Evolutionary conservation across 164 flowering plant species (phyloP), one percentile per base, ranked within the genome.

Genomic region (Platanus orientalis): DNA sequence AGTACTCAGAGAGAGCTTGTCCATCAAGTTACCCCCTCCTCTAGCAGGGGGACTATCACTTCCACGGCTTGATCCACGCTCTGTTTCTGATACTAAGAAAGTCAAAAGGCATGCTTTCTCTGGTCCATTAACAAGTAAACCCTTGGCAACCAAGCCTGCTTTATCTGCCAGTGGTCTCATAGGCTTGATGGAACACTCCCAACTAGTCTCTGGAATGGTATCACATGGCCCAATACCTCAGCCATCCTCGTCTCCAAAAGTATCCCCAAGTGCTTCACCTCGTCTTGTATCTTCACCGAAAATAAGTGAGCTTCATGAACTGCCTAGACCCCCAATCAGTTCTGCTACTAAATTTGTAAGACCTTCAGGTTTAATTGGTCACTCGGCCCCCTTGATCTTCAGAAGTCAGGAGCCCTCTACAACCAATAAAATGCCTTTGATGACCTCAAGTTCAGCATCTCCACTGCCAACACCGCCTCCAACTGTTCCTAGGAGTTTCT

Each of bases 231-330:
- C 83, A 24, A 19, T 71, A 24, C 74, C 73, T 48, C 79, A 58
- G 60, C 72, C 79, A 25, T 62, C 73, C 26, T 65, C 79, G 24
- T 72, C 90, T 53, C 92, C 92, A 24, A 84, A 71, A 76, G 69
- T 73, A 19, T 89, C 96, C 53, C 84, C 85, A 42, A 69, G 57
- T 71, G 70, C 77, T 44, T 84, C 91, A 10, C 91, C 93, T 28
- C 75, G 82, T 60, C 75, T 75, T 60, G 54, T 62, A n/a, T 83
- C 90, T 24, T 76, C 96, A 28, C 97, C 94, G 10, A 90, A 78
- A 73, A 90, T 93, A 68, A 87, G 83, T 71, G 97, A 93, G 69
- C 97, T 90, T 69, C 98, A 93, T 66, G 96, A 93, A 75, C 98
- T 93, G 69, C 98, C 98, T 6, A 76, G 92, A 66, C 98, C 98